phyloP scores from a whole-genome alignment of 2,329 filamentous ascomycete species.

The Fusarium sp. region DNA sequence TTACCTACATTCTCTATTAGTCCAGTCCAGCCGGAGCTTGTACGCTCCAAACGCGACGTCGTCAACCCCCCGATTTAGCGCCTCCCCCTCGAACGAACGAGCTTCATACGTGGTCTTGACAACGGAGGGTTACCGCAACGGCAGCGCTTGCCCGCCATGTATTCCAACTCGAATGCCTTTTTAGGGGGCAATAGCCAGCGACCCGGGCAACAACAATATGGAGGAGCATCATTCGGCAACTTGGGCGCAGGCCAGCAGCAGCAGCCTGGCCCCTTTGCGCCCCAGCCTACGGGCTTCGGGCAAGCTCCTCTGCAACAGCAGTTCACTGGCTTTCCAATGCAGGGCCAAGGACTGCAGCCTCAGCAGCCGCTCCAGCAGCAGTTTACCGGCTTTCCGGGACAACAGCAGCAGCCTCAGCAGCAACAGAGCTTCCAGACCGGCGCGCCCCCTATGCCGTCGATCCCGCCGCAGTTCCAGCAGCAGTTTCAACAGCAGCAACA shows the following conservation, averaged over 20 bases:
- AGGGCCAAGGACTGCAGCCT: slow-evolving; percentile 61
- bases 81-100: slow-evolving; percentile 27
- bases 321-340: slow-evolving; percentile 67
- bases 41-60: slow-evolving; percentile 16
- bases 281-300: slow-evolving; percentile 67
- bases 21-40: slow-evolving; percentile 16
- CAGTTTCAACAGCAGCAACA: slow-evolving; percentile 64
- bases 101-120: slow-evolving; percentile 25
- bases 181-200: slow-evolving; percentile 79
- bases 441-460: slow-evolving; percentile 65
- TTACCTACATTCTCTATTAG: slow-evolving; percentile 17
- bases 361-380: slow-evolving; percentile 70
- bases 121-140: slow-evolving; percentile 11
- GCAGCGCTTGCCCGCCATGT: slow-evolving; percentile 66
- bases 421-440: slow-evolving; percentile 69
- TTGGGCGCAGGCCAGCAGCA: slow-evolving; percentile 55
- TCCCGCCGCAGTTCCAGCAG: slow-evolving; percentile 66
- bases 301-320: slow-evolving; percentile 62
- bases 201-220: slow-evolving; percentile 62
- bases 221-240: slow-evolving; percentile 56
- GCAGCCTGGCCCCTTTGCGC: slow-evolving; percentile 62
- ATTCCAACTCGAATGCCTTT: slow-evolving; percentile 86
- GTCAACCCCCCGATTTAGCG: slow-evolving; percentile 34
- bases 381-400: slow-evolving; percentile 68
- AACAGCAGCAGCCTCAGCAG: slow-evolving; percentile 52